These are phyloP conservation scores for Podaxis carcinomalis DNA, from an alignment of 768 basidiomycete genomes.

Conservation along the genomic window DNA sequence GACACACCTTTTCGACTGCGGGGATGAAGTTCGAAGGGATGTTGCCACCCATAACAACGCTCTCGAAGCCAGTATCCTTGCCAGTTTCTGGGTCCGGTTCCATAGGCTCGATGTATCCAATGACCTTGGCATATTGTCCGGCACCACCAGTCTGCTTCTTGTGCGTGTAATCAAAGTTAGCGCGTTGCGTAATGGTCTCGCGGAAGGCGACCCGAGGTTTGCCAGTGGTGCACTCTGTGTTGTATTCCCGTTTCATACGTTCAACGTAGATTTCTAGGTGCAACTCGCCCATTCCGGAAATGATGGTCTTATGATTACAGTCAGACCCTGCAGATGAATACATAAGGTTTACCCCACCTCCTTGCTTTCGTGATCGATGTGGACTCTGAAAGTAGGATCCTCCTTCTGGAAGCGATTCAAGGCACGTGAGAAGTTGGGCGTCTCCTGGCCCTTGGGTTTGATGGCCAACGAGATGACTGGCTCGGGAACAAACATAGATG, in stretches of 20 bases:
- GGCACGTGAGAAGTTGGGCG: conserved; percentile 94
- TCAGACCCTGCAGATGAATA: background rate
- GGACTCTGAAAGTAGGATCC: conserved; percentile 97
- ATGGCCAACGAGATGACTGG: conserved; percentile 96
- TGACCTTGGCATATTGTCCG: conserved; percentile 93
- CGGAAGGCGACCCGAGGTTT: conserved; percentile 96
- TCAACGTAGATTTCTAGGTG: conserved; percentile 99
- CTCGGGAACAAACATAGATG: conserved; percentile 97
- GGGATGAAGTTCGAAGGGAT: conserved; percentile 92
- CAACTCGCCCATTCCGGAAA: conserved; percentile 99
- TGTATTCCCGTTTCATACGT: conserved; percentile 97
- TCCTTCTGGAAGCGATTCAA: conserved; percentile 98
- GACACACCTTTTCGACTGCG: conserved; percentile 82
- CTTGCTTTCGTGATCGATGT: conserved; percentile 90
- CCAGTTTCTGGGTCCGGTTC: conserved; percentile 66
- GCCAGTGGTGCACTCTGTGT: conserved; percentile 87
- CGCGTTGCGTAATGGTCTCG: conserved; percentile 83
- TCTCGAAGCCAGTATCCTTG: conserved; percentile 82
- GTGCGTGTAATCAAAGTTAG: conserved; percentile 87
- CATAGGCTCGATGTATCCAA: conserved; percentile 91
- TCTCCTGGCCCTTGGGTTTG: conserved; percentile 87
- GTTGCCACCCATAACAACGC: conserved; percentile 85
- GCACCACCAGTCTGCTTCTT: conserved; percentile 98
- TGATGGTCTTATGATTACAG: conserved; percentile 69
- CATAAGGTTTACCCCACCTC: conserved; percentile 51